These are phyloP conservation scores for Agapanthus africanus DNA, from an alignment of 106 monocot genomes.

Conservation along the genomic window DNA sequence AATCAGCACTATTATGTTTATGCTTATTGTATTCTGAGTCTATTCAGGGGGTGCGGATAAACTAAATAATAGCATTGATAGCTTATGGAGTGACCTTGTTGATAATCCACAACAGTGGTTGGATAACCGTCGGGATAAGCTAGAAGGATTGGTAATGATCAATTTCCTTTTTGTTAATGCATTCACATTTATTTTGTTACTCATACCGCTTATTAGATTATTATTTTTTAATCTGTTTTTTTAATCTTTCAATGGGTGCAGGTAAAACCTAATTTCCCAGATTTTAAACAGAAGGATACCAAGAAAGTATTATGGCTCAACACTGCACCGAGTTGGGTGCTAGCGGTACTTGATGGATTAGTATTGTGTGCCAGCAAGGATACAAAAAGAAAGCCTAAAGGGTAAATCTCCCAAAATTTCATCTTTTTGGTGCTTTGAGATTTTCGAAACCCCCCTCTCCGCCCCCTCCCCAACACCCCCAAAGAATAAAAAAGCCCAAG, in stretches of 20 bases:
- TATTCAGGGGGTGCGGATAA: conserved; percentile 15
- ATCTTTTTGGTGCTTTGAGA: not conserved
- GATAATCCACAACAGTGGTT: conserved; percentile 46
- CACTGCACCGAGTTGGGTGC: conserved; percentile 31
- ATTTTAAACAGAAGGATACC: conserved; percentile 49
- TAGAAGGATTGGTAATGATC: conserved; percentile 36
- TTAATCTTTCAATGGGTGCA: conserved; percentile 11
- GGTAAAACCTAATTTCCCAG: conserved; percentile 47
- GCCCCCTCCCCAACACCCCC: too few relatives aligned
- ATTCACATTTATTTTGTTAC: not conserved
- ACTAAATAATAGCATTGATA: conserved; percentile 4
- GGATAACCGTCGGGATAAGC: conserved; percentile 50
- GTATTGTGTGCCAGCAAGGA: conserved; percentile 9
- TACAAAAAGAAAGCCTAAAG: not conserved
- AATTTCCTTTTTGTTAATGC: not conserved
- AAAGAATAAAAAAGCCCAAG: too few relatives aligned
- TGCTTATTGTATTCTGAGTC: not conserved
- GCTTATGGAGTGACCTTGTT: conserved; percentile 48
- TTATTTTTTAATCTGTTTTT: not conserved
- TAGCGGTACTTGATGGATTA: conserved; percentile 22
- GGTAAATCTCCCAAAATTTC: not conserved
- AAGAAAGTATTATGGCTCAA: conserved; percentile 47
- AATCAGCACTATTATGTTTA: not conserved
- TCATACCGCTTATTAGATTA: not conserved
- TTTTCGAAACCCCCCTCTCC: too few relatives aligned